Conservation (phyloP, 2,329 filamentous ascomycete species). For the Dissoconium aciculare region DNA sequence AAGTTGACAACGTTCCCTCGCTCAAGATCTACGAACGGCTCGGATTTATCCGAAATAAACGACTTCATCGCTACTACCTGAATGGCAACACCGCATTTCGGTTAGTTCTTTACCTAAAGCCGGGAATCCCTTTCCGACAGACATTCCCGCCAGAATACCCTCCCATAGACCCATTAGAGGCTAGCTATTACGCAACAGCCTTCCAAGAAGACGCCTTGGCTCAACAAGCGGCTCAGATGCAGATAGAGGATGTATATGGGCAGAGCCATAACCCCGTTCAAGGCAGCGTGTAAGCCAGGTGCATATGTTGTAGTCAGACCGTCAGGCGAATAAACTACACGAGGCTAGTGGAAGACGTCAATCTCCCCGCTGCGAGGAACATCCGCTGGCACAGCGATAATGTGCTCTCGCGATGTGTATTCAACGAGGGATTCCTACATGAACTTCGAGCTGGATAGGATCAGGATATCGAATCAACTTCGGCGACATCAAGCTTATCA, state of each 20-base stretch:
- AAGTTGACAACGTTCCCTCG: slow-evolving; percentile 78
- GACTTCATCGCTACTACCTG: slow-evolving; percentile 84
- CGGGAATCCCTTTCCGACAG: slow-evolving; percentile 33
- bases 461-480: too few species aligned
- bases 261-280: slow-evolving; percentile 10
- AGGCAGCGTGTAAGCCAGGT: too few species aligned
- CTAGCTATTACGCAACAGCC: slow-evolving; percentile 5
- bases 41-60: slow-evolving; percentile 83
- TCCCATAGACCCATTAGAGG: slow-evolving; percentile 8
- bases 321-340: too few species aligned
- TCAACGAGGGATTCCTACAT: too few species aligned
- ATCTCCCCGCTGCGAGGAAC: too few species aligned
- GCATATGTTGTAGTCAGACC: too few species aligned
- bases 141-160: slow-evolving; percentile 21
- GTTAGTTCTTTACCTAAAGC: slow-evolving; percentile 65
- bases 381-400: too few species aligned
- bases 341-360: too few species aligned
- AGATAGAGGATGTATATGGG: slow-evolving; percentile 16
- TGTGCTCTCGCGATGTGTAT: too few species aligned
- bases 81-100: slow-evolving; percentile 93
- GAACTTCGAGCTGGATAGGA: too few species aligned
- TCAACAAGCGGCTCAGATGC: slow-evolving; percentile 17
- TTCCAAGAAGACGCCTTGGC: slow-evolving; percentile 17
- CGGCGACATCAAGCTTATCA: too few species aligned
- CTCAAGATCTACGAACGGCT: slow-evolving; percentile 87